Evolutionary conservation across 2,329 filamentous ascomycete species (phyloP), one percentile per base, ranked within the genome.

Genomic region (Rhynchosporium graminicola): DNA sequence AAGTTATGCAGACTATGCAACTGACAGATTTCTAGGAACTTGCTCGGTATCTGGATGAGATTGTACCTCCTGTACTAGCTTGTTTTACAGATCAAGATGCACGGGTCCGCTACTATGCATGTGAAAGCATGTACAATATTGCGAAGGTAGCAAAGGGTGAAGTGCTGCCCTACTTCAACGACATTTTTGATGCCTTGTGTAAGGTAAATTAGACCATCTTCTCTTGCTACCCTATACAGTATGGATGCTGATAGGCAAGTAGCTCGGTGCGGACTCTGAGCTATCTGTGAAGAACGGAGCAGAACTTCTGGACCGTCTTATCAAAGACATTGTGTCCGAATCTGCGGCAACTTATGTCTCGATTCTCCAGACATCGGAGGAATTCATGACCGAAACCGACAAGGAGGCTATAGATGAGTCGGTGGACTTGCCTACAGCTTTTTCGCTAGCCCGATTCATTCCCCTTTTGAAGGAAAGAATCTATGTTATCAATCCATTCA

Each of bases 41-140:
- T 61, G 92, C 95, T 38, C 88, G 88, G 65, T 97, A 98, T 75
- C 83, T 99, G 57, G 88, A 92, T 74, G 89, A 93, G 71, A 98
- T 99, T 70, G 94, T 99, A 0, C 94, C 94, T 51, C 96, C 96
- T 3, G 95, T 99, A 4, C 83, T 99, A 51, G 95, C 95, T 58
- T 99, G 96, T 80, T 99, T 99, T 77, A 91, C 91, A 62, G 96
- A 99, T 71, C 95, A 98, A 80, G 95, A 99, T 88, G 93, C 95
- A 33, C 86, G 95, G 63, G 95, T 98, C 38, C 86, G 95, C 67
- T 99, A 99, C 77, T 99, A 99, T 78, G 95, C 95, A 29, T 99
- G 95, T 78, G 95, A 99, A 80, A 96, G 93, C 76, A 99, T 99
- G 95, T 99, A 99, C 79, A 99, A 99, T 77, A 99, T 99, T 74